Evolutionary conservation across 2,329 filamentous ascomycete species (phyloP).

Genomic region (Pseudogymnoascus sp.): DNA sequence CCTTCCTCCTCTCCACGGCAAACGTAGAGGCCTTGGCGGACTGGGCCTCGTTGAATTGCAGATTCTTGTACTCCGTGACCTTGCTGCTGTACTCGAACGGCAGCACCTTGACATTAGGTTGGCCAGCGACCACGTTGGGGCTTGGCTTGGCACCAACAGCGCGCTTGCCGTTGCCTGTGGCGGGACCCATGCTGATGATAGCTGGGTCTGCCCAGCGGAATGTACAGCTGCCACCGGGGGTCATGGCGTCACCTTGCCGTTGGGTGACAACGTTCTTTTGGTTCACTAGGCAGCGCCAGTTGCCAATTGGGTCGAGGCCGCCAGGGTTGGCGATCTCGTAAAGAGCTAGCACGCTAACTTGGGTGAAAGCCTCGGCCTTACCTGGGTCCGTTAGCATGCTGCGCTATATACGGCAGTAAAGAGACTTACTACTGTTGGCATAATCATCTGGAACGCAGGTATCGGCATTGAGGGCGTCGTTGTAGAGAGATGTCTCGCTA

Average conservation of each 20-base stretch:
- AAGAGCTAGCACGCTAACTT: conserved; percentile 15
- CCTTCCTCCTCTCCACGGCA: not conserved
- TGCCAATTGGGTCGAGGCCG: conserved; percentile 14
- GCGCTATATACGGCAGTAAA: not conserved
- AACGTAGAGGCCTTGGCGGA: not conserved
- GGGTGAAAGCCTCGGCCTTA: conserved; percentile 16
- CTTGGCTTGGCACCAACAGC: not conserved
- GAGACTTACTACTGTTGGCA: conserved; percentile 14
- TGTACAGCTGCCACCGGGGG: conserved; percentile 12
- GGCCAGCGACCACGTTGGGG: not conserved
- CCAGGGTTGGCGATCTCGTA: conserved; percentile 14
- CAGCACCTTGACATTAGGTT: not conserved
- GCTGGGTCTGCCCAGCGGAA: conserved; percentile 14
- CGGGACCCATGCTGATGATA: conserved; percentile 13
- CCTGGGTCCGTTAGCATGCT: conserved; percentile 1
- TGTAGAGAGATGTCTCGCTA: conserved; percentile 13
- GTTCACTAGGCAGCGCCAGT: conserved; percentile 14
- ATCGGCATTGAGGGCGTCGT: conserved; percentile 13
- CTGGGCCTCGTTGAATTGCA: not conserved
- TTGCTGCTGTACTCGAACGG: not conserved
- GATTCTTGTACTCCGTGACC: not conserved
- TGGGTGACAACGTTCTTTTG: conserved; percentile 15
- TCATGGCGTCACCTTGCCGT: conserved; percentile 7
- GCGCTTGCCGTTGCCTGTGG: conserved; percentile 3
- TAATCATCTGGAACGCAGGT: conserved; percentile 17